A percentile compares a stretch with the other conserved stretches of the same genome.
Conservation (phyloP, 805 yeast species). For the Lachancea mirantina region DNA sequence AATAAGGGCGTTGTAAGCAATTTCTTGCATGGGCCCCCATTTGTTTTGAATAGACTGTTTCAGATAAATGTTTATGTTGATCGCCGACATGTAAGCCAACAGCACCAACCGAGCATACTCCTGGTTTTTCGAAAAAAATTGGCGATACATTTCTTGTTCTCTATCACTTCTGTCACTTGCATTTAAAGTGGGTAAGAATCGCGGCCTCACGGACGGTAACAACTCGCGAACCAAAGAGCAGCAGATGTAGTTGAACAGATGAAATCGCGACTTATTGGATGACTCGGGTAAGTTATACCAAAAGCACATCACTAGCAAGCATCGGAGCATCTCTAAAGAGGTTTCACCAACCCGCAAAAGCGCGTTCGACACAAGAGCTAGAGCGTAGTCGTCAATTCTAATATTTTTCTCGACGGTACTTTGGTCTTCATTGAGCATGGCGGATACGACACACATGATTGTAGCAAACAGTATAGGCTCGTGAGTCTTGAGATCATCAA, state of each 20-base stretch:
- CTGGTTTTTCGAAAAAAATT: constrained; percentile 4
- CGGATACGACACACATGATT: constrained; percentile 54
- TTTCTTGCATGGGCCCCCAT: constrained; percentile 40
- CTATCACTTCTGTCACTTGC: constrained; percentile 20
- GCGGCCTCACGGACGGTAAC: constrained; percentile 52
- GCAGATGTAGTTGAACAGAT: constrained; percentile 57
- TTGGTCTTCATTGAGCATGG: constrained; percentile 30
- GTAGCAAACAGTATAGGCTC: constrained; percentile 60
- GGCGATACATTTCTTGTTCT: constrained; percentile 14
- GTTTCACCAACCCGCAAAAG: constrained; percentile 65
- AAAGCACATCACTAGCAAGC: constrained; percentile 51
- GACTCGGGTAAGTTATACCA: constrained; percentile 87
- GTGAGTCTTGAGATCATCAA: constrained; percentile 41
- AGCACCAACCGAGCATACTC: constrained; percentile 26
- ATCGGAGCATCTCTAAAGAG: constrained; percentile 57
- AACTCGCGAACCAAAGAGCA: constrained; percentile 67
- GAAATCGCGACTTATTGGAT: constrained; percentile 71
- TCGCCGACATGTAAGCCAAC: constrained; percentile 52
- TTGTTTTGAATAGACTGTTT: constrained; percentile 54
- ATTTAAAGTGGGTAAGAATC: constrained; percentile 31
- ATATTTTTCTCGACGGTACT: constrained; percentile 37
- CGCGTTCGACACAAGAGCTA: constrained; percentile 47
- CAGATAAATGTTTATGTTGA: constrained; percentile 57
- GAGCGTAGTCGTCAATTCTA: constrained; percentile 46
- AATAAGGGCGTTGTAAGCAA: constrained; percentile 14